Percentiles rank a stretch among this genome's conserved stretches.
Conservation (phyloP, 257 asterid genomes). For the Nicotiana undulata region DNA sequence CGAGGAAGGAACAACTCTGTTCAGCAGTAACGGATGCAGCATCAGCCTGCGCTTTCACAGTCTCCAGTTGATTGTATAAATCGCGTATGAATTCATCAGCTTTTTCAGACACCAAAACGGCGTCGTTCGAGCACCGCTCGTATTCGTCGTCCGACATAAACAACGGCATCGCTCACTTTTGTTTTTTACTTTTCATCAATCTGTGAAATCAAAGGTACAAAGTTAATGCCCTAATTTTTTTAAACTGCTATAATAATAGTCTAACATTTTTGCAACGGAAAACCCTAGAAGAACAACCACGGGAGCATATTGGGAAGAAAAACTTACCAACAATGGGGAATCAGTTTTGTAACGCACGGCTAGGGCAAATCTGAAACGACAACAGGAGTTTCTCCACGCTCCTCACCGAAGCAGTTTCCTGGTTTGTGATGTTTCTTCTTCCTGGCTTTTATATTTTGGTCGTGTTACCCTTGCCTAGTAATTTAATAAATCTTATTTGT, state of each 20-base stretch:
- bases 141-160: slow-evolving; percentile 78
- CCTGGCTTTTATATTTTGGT: no score
- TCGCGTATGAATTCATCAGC: slow-evolving; percentile 74
- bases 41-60: slow-evolving; percentile 77
- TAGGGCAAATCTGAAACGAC: not conserved
- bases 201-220: not conserved
- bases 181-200: not conserved
- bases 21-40: slow-evolving; percentile 87
- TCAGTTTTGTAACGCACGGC: not conserved
- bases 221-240: not conserved
- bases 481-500: no score
- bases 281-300: not conserved
- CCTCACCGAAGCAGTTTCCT: no score
- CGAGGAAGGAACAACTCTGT: slow-evolving; percentile 73
- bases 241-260: not conserved
- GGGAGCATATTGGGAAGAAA: not conserved
- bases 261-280: not conserved
- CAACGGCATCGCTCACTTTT: slow-evolving; percentile 51
- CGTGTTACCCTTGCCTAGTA: no score
- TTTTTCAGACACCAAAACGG: slow-evolving; percentile 54
- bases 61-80: slow-evolving; percentile 57
- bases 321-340: not conserved
- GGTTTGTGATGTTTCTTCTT: no score
- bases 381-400: no score
- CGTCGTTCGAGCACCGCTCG: slow-evolving; percentile 50